phyloP scores from a whole-genome alignment of 176 grass and related monocot genomes.

The Oryza nivara region DNA sequence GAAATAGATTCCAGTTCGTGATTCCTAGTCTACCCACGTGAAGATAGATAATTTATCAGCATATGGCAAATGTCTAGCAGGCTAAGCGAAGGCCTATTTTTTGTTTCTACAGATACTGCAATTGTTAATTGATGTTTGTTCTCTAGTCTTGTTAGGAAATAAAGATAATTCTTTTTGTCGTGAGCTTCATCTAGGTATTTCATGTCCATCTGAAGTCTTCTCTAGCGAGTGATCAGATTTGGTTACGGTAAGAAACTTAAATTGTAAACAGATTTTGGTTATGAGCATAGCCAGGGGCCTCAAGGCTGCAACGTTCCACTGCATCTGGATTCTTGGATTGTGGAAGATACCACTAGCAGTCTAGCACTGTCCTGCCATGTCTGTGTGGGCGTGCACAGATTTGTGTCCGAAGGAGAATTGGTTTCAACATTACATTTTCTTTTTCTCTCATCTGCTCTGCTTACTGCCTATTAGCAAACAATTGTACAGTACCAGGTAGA shows the following conservation, averaged over 20 bases:
- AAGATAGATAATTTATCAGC: constrained; percentile 53
- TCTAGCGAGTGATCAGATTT: constrained; percentile 29
- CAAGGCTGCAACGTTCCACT: constrained; percentile 22
- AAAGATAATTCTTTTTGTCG: constrained; percentile 32
- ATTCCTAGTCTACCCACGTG: constrained; percentile 37
- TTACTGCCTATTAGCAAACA: not conserved
- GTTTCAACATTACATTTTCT: not conserved
- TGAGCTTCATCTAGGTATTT: constrained; percentile 46
- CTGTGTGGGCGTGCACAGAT: not conserved
- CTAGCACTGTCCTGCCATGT: not conserved
- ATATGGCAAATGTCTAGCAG: constrained; percentile 47
- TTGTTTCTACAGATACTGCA: constrained; percentile 41
- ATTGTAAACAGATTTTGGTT: constrained; percentile 40
- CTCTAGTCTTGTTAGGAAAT: constrained; percentile 58
- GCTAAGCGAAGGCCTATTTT: constrained; percentile 40
- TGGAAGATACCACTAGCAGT: not conserved
- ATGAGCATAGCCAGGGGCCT: constrained; percentile 27
- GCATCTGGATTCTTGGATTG: not conserved
- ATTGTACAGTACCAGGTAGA: not conserved
- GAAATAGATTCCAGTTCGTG: constrained; percentile 36
- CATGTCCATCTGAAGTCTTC: constrained; percentile 29
- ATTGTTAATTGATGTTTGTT: constrained; percentile 40
- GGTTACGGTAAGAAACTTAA: constrained; percentile 41
- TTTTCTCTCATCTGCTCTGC: not conserved
- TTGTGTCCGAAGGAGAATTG: constrained; percentile 23